Evolutionary conservation across 2,329 filamentous ascomycete species (phyloP).

Genomic region (Penicillium palitans): DNA sequence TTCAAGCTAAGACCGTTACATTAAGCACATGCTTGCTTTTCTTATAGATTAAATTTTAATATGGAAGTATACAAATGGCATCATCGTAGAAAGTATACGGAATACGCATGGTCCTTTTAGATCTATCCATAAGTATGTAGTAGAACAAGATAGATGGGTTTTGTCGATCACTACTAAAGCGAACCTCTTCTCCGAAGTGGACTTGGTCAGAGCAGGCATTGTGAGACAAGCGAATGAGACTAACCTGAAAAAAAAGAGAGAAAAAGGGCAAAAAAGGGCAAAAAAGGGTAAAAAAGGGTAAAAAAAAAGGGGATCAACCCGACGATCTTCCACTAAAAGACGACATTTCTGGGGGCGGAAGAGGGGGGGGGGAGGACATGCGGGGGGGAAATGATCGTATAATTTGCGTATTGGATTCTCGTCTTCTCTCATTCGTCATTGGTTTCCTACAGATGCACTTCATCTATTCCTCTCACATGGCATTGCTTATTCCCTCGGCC

Average conservation of each 20-base stretch:
- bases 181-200: conserved; percentile 12
- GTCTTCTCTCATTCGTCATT: background rate
- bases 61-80: background rate
- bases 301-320: background rate
- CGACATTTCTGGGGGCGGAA: conserved; percentile 11
- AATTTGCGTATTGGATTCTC: background rate
- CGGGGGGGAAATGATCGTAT: conserved; percentile 10
- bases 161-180: conserved; percentile 19
- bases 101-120: background rate
- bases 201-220: background rate
- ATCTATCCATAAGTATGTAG: too few relatives aligned
- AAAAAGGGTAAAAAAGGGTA: background rate
- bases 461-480: conserved; percentile 4
- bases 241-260: conserved; percentile 1
- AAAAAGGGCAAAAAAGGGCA: background rate
- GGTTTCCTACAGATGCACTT: too few relatives aligned
- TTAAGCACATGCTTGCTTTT: background rate
- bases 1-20: background rate
- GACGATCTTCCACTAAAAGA: conserved; percentile 9
- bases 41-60: too few relatives aligned
- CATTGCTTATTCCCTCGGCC: conserved; percentile 5
- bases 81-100: background rate
- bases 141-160: too few relatives aligned
- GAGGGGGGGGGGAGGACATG: background rate
- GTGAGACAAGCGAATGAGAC: background rate